Conservation (phyloP, 768 basidiomycete species). For the Panaeolus cyanescens region DNA sequence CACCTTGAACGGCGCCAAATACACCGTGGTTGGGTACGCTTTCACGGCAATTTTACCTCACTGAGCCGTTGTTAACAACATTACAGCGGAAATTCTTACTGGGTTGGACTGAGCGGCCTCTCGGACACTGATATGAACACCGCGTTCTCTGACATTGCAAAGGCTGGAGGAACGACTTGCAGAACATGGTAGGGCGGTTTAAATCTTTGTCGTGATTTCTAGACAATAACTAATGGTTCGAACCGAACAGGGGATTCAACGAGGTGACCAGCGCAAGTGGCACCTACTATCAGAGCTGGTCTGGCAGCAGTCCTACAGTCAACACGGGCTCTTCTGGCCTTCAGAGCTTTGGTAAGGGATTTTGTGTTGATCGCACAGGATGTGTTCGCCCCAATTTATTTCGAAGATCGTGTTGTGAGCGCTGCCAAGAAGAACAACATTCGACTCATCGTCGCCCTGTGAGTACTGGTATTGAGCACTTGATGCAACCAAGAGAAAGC, state of each 20-base stretch:
- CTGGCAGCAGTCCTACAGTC: constrained; percentile 45
- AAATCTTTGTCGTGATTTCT: background rate
- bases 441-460: constrained; percentile 55
- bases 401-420: constrained; percentile 46
- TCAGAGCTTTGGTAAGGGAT: constrained; percentile 44
- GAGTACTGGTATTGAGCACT: constrained; percentile 20
- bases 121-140: constrained; percentile 46
- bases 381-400: background rate
- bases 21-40: constrained; percentile 49
- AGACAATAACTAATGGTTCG: background rate
- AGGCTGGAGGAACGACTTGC: constrained; percentile 50
- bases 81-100: constrained; percentile 48
- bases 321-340: constrained; percentile 53
- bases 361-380: too few relatives aligned
- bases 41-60: too few relatives aligned
- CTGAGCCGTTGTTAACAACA: too few relatives aligned
- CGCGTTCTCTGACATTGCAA: constrained; percentile 51
- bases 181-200: constrained; percentile 43
- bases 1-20: constrained; percentile 41
- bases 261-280: constrained; percentile 51
- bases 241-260: constrained; percentile 49
- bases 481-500: background rate
- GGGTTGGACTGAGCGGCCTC: constrained; percentile 54
- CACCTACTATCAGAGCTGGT: constrained; percentile 55
- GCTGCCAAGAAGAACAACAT: constrained; percentile 56